Evolutionary conservation across 1,139 yeast genomes (phyloP), one percentile per base, ranked within the genome.

Genomic region (Arxiozyma slooffiae): DNA sequence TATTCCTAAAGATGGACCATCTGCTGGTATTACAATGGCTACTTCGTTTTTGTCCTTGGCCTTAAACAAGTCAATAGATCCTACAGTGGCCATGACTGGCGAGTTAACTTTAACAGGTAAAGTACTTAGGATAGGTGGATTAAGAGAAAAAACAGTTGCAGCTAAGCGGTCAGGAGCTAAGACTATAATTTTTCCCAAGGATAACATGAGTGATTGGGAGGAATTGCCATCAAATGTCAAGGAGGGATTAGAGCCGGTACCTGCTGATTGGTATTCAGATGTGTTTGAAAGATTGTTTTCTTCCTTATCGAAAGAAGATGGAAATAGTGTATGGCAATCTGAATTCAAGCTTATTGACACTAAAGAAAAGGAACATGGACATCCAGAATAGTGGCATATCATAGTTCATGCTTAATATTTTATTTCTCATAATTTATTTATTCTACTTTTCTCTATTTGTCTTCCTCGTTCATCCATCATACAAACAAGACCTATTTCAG

Each of bases 1-100:
- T 5, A 81, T 87, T 53, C 96, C 96, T 49, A 92, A 92, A 68
- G 97, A 92, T 68, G 98, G 98, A 1, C 98, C 98, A 50, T 87
- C 96, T 50, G 98, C 98, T 0, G 98, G 98, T 73, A 83, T 90
- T 48, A 87, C 97, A 0, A 87, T 90, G 73, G 86, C 96, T 0
- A 81, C 96, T 0, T 86, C 96, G 16, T 79, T 90, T 67, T 71
- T 90, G 30, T 89, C 97, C 0, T 75, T 90, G 59, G 95, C 97
- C 0, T 73, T 88, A 57, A 80, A 86, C 62, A 77, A 73, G 59
- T 75, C 89, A 8, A 73, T 86, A 50, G 83, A 82, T 41, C 87
- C 96, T 7, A 82, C 84, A 18, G 79, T 88, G 53, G 96, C 97
- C 47, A 89, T 90, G 97, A 90, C 97, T 2, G 97, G 97, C 66